phyloP scores from a whole-genome alignment of 805 yeast genomes.

The Aciculoconidium aculeatum region DNA sequence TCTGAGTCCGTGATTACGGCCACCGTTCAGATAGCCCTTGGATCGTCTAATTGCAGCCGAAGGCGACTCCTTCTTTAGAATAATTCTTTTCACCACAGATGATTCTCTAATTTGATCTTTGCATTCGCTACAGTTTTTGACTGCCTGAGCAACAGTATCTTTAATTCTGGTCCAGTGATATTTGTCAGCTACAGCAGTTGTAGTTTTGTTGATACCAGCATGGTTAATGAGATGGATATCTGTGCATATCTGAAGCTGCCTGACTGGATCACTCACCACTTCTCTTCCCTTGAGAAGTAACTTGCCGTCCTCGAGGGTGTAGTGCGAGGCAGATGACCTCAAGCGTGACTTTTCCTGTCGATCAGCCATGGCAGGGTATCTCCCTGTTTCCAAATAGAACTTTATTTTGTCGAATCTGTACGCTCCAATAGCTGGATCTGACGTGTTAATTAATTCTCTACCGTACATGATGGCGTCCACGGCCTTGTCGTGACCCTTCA shows the following conservation, averaged over 20 bases:
- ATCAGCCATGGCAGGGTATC: slow-evolving; percentile 77
- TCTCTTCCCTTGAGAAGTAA: slow-evolving; percentile 73
- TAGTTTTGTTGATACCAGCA: slow-evolving; percentile 85
- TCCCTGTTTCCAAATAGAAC: slow-evolving; percentile 74
- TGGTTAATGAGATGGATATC: slow-evolving; percentile 67
- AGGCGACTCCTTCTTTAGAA: too few species aligned
- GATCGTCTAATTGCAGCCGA: slow-evolving; percentile 4
- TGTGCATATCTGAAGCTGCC: slow-evolving; percentile 69
- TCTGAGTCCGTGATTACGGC: slow-evolving; percentile 15
- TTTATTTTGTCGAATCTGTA: slow-evolving; percentile 71
- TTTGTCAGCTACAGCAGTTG: slow-evolving; percentile 66
- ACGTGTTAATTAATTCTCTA: slow-evolving; percentile 58
- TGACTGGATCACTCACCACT: slow-evolving; percentile 71
- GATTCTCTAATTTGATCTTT: slow-evolving; percentile 38
- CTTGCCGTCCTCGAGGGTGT: slow-evolving; percentile 64
- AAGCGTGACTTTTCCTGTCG: slow-evolving; percentile 85
- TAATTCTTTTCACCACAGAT: slow-evolving; percentile 9
- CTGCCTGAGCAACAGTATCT: slow-evolving; percentile 75
- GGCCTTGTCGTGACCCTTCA: slow-evolving; percentile 77
- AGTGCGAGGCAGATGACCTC: slow-evolving; percentile 74
- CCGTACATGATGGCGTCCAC: slow-evolving; percentile 88
- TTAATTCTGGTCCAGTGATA: slow-evolving; percentile 92
- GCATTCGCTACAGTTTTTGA: slow-evolving; percentile 72
- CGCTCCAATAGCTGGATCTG: slow-evolving; percentile 45
- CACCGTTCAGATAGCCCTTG: slow-evolving; percentile 16